Base-by-base conservation (phyloP, 1,284 basidiomycete species). In the Ustilago vetiveriae region DNA sequence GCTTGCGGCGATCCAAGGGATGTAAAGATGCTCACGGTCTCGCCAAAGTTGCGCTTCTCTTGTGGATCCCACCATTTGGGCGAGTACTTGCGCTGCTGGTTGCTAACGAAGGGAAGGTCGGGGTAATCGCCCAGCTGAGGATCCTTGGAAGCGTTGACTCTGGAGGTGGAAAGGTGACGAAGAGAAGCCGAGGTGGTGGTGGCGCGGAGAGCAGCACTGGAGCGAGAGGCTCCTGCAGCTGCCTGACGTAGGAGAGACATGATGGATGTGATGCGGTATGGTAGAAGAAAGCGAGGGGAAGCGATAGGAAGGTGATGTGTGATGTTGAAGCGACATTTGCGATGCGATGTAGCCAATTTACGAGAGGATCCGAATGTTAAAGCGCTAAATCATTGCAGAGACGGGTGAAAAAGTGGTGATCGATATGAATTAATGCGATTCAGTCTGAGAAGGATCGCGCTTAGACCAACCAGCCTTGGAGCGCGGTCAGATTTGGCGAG, bases 111-210 rank as follows among this genome's bases (percentile, higher is more conserved):
- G 2, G 75, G 72, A 37, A 81, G 64, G 21, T 76, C 71, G 3
- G 80, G 80, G 67, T 81, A 81, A 64, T 79, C 77, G 30, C 78
- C 80, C 6, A 81, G 73, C 55, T 81, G 80, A 9, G 80, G 77
- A 50, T 81, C 80, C 59, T 77, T 71, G 47, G 42, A 43, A 8
- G 50, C 37, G 33, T 24, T 21, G 42, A 54, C 39, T 22, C 41
- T 14, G 27, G 68, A 70, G 23, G 60, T 55, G 40, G 68, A 60
- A 26, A 66, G 44, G 27, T 48, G 40, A 32, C 62, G 68, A 21
- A 58, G 36, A 2, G 53, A 45, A 7, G 48, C 19, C 19, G 56
- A 37, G 26, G 50, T 39, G 45, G 49, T 40, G 26, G 50, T 39
- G 45, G 49, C 37, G 24, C 44, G 56, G 6, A 64, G 41, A 16